phyloP scores from a whole-genome alignment of 179 eudicot genomes.

The Camellia oleifera region DNA sequence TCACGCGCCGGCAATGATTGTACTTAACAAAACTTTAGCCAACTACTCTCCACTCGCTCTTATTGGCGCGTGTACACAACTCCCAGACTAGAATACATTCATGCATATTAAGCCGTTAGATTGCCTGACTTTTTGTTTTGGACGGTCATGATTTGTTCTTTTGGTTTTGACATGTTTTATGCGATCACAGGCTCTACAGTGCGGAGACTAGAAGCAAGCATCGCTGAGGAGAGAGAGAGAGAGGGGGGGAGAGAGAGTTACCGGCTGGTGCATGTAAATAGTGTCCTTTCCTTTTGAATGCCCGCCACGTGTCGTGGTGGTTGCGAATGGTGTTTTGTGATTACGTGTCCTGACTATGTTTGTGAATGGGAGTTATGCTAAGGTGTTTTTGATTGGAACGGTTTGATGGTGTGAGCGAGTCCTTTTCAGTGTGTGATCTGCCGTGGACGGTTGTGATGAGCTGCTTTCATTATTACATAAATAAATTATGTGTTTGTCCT shows the following conservation, averaged over 20 bases:
- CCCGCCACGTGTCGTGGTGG: not conserved
- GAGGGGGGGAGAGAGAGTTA: not conserved
- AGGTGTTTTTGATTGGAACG: not conserved
- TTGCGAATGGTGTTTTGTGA: not conserved
- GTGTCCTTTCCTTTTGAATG: not conserved
- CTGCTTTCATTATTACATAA: slow-evolving; percentile 2
- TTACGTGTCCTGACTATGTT: not conserved
- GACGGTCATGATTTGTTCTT: not conserved
- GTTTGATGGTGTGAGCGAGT: not conserved
- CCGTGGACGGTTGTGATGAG: slow-evolving; percentile 8
- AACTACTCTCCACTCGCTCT: too few relatives aligned
- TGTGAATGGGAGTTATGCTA: not conserved
- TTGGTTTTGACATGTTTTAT: not conserved
- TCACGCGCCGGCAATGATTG: too few relatives aligned
- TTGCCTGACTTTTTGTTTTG: not conserved
- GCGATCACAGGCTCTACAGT: slow-evolving; percentile 71
- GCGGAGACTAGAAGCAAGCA: slow-evolving; percentile 73
- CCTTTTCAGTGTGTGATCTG: not conserved
- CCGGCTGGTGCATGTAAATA: slow-evolving; percentile 15
- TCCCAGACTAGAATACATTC: too few relatives aligned
- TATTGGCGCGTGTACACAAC: too few relatives aligned
- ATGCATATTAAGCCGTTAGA: too few relatives aligned
- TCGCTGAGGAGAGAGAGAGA: slow-evolving; percentile 14
- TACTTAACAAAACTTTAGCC: too few relatives aligned
- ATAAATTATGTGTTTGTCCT: not conserved